Evolutionary conservation across 129 eudicot genomes (phyloP).

Genomic region (Pulicaria dysenterica): DNA sequence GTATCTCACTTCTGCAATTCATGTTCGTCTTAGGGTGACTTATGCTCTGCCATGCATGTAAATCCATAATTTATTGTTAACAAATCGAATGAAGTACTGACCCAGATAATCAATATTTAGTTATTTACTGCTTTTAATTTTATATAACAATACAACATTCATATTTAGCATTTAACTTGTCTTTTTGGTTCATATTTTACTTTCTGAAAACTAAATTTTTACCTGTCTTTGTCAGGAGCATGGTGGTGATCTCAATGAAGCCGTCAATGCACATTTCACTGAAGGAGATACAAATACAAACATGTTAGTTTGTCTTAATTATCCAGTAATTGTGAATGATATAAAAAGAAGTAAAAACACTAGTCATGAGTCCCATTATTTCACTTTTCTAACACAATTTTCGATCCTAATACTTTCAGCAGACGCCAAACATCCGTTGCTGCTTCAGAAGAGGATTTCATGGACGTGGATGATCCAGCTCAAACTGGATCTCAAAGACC

Average conservation of each 20-base stretch:
- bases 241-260: constrained; percentile 82
- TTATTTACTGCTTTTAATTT: constrained; percentile 2
- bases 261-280: constrained; percentile 77
- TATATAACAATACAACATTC: neutral
- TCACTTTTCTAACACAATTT: constrained; percentile 4
- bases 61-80: neutral
- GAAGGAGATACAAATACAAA: constrained; percentile 74
- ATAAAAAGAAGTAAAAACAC: neutral
- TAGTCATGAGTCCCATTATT: constrained; percentile 16
- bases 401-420: constrained; percentile 31
- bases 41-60: neutral
- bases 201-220: constrained; percentile 10
- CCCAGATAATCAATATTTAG: neutral
- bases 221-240: constrained; percentile 56
- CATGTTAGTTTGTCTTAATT: constrained; percentile 47
- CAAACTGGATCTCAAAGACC: constrained; percentile 48
- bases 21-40: neutral
- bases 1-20: neutral
- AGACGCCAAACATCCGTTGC: constrained; percentile 49
- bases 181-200: neutral
- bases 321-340: neutral
- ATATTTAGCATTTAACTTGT: neutral
- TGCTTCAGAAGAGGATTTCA: constrained; percentile 63
- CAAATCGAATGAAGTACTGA: neutral
- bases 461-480: constrained; percentile 80